Percentiles rank a stretch among this genome's conserved stretches.
phyloP scores from a whole-genome alignment of 805 yeast genomes.

The Starmerella ratchasimensis region DNA sequence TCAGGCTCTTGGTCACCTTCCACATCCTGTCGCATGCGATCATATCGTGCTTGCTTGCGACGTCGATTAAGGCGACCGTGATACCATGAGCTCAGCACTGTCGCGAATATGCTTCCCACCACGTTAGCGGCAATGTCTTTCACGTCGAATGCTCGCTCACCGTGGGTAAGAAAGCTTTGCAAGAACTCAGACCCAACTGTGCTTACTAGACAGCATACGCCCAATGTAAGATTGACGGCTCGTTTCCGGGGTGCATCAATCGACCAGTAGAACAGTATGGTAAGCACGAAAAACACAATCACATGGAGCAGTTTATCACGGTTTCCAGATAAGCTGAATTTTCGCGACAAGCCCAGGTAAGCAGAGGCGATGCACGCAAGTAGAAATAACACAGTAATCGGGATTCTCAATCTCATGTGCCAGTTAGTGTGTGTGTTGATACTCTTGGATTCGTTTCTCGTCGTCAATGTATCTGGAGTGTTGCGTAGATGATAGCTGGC shows the following conservation, averaged over 20 bases:
- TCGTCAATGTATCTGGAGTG: no score
- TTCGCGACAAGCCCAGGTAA: slow-evolving; percentile 20
- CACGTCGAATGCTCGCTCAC: slow-evolving; percentile 27
- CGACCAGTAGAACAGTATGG: slow-evolving; percentile 32
- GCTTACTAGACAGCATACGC: slow-evolving; percentile 26
- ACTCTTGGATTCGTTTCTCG: no score
- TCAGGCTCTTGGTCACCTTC: slow-evolving; percentile 14
- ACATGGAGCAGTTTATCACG: slow-evolving; percentile 28
- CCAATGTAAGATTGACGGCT: slow-evolving; percentile 25
- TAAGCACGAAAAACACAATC: slow-evolving; percentile 27
- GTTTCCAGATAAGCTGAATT: slow-evolving; percentile 27
- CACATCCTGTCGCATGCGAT: slow-evolving; percentile 20
- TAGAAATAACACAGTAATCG: slow-evolving; percentile 18
- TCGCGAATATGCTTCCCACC: slow-evolving; percentile 26
- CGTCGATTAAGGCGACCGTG: slow-evolving; percentile 27
- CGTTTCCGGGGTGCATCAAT: slow-evolving; percentile 29
- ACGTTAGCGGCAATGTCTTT: slow-evolving; percentile 29
- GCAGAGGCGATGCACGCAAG: slow-evolving; percentile 13
- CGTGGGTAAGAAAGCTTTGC: slow-evolving; percentile 24
- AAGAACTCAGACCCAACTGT: slow-evolving; percentile 31
- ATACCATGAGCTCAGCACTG: slow-evolving; percentile 24
- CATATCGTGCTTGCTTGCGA: slow-evolving; percentile 23
- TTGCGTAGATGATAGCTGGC: no score
- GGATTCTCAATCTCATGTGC: slow-evolving; percentile 18
- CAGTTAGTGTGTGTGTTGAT: no score